A percentile compares a stretch with the other conserved stretches of the same genome.
phyloP scores from a whole-genome alignment of 768 basidiomycete genomes.

The Gymnopilus dilepis region DNA sequence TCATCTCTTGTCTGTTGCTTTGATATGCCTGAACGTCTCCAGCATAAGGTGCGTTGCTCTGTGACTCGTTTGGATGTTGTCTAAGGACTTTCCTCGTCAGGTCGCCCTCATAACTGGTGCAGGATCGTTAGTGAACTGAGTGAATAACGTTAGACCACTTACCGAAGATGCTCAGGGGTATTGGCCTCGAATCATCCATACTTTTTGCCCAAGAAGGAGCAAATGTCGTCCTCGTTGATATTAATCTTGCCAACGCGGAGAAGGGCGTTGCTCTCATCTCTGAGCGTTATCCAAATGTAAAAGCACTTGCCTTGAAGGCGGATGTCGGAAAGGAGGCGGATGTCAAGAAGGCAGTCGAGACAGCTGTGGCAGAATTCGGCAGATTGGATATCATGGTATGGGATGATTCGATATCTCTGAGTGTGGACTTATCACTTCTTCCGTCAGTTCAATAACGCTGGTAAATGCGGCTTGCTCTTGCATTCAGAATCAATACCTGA shows the following conservation, averaged over 20 bases:
- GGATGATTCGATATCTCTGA: background rate
- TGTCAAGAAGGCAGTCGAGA: conserved; percentile 81
- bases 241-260: conserved; percentile 78
- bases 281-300: conserved; percentile 70
- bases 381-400: conserved; percentile 92
- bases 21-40: conserved; percentile 69
- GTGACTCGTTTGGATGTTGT: conserved; percentile 11
- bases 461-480: conserved; percentile 37
- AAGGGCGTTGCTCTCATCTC: conserved; percentile 67
- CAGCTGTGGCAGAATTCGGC: conserved; percentile 86
- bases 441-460: conserved; percentile 90
- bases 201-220: conserved; percentile 96
- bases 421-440: background rate
- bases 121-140: conserved; percentile 68
- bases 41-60: conserved; percentile 58
- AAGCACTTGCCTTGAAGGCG: conserved; percentile 70
- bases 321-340: conserved; percentile 92
- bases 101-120: conserved; percentile 87
- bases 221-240: conserved; percentile 86
- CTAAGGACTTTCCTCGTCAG: conserved; percentile 36
- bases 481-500: background rate
- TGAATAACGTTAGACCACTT: conserved; percentile 15
- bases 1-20: conserved; percentile 17
- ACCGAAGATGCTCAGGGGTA: conserved; percentile 66
- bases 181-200: conserved; percentile 94